Conservation (phyloP, 176 grass and related monocot species). For the Calamus simplicifolius region DNA sequence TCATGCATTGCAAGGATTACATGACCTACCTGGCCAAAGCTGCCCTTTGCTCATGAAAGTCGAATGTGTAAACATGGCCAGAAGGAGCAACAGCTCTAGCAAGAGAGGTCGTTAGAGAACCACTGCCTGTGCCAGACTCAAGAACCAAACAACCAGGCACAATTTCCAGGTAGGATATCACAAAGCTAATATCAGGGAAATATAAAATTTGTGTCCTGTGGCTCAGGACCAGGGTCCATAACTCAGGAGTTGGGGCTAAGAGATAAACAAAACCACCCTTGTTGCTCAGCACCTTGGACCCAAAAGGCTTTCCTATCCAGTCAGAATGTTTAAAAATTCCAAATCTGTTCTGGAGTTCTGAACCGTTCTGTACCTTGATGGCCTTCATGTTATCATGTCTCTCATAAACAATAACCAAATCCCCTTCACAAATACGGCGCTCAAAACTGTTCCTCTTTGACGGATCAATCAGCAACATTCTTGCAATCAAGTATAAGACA, state of each 20-base stretch:
- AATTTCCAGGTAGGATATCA: conserved; percentile 77
- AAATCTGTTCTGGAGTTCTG: conserved; percentile 71
- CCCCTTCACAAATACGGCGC: conserved; percentile 50
- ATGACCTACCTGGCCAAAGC: conserved; percentile 54
- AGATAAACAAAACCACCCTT: conserved; percentile 62
- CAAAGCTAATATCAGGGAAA: conserved; percentile 77
- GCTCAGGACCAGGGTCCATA: conserved; percentile 90
- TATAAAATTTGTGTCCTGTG: conserved; percentile 93
- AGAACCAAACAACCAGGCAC: conserved; percentile 64
- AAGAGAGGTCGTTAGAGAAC: conserved; percentile 69
- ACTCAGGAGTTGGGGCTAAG: conserved; percentile 65
- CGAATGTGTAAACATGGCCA: conserved; percentile 68
- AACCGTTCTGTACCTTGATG: conserved; percentile 35
- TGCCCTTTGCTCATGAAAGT: conserved; percentile 89
- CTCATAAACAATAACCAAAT: conserved; percentile 85
- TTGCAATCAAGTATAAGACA: not conserved
- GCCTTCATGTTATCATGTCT: conserved; percentile 61
- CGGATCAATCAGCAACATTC: conserved; percentile 43
- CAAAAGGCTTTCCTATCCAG: conserved; percentile 77
- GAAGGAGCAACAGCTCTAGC: conserved; percentile 59
- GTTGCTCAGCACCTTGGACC: conserved; percentile 55
- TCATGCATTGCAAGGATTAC: not conserved
- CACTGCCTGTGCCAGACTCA: conserved; percentile 78
- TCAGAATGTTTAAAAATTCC: conserved; percentile 71
- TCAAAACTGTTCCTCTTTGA: conserved; percentile 35